A percentile compares a stretch with the other conserved stretches of the same genome.
Conservation (phyloP, 2,329 filamentous ascomycete species). For the Colletotrichum navitas region DNA sequence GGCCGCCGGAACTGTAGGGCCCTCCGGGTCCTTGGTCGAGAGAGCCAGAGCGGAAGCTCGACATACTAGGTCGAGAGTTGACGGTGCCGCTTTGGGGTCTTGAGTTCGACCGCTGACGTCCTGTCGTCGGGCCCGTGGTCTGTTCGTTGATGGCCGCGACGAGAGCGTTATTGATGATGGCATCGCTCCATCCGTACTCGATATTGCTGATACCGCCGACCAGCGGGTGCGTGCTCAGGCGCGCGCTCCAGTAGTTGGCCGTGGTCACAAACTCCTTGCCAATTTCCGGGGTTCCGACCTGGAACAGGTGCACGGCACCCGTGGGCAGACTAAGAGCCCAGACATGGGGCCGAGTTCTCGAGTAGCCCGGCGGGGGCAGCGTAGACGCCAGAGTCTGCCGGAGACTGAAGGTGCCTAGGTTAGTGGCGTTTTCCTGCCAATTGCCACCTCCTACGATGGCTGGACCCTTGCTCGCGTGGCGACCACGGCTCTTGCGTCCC, state of each 20-base stretch:
- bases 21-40: slow-evolving; percentile 67
- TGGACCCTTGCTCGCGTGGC: slow-evolving; percentile 63
- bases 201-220: slow-evolving; percentile 95
- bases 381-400: slow-evolving; percentile 92
- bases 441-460: slow-evolving; percentile 93
- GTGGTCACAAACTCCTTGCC: slow-evolving; percentile 94
- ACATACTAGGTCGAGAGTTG: slow-evolving; percentile 57
- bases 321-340: slow-evolving; percentile 94
- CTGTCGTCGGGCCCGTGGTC: slow-evolving; percentile 47
- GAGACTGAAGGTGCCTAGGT: slow-evolving; percentile 86
- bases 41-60: slow-evolving; percentile 67
- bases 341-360: slow-evolving; percentile 88
- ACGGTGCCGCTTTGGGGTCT: slow-evolving; percentile 66
- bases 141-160: slow-evolving; percentile 66
- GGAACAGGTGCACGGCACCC: slow-evolving; percentile 97
- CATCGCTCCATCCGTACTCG: slow-evolving; percentile 96
- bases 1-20: slow-evolving; percentile 53
- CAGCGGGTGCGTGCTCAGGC: slow-evolving; percentile 92
- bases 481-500: slow-evolving; percentile 71
- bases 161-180: slow-evolving; percentile 75
- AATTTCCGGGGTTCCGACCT: slow-evolving; percentile 95
- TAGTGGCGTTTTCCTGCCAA: slow-evolving; percentile 97
- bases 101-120: slow-evolving; percentile 49
- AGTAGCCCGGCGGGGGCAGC: slow-evolving; percentile 92
- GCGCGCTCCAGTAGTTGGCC: slow-evolving; percentile 97